Evolutionary conservation across 768 basidiomycete species (phyloP).

Genomic region (Thelephora aurantiotincta): DNA sequence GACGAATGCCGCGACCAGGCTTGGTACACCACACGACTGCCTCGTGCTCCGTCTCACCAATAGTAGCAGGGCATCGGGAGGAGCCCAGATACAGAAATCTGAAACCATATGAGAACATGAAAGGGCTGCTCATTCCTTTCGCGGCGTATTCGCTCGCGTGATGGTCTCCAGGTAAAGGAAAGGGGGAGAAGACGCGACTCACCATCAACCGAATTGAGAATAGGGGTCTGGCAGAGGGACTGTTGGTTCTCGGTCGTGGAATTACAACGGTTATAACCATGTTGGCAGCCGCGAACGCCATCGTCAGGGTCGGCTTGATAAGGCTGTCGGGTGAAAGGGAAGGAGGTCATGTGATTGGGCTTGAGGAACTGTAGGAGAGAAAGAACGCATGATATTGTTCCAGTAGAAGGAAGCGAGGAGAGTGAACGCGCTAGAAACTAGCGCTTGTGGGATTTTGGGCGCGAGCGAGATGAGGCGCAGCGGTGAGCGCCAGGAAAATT

Average conservation of each 20-base stretch:
- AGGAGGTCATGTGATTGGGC: too few relatives aligned
- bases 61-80: conserved; percentile 32
- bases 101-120: background rate
- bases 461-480: too few relatives aligned
- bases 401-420: too few relatives aligned
- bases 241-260: conserved; percentile 12
- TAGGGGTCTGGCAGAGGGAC: conserved; percentile 16
- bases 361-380: too few relatives aligned
- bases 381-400: too few relatives aligned
- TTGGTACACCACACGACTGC: conserved; percentile 70
- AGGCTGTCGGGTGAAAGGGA: conserved; percentile 7
- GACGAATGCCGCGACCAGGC: conserved; percentile 51
- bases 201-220: background rate
- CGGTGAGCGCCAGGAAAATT: too few relatives aligned
- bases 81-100: conserved; percentile 67
- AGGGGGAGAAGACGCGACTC: background rate
- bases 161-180: conserved; percentile 8
- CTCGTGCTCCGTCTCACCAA: conserved; percentile 54
- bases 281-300: conserved; percentile 16
- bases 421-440: too few relatives aligned
- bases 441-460: too few relatives aligned
- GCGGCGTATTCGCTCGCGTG: too few relatives aligned
- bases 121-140: too few relatives aligned
- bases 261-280: conserved; percentile 16
- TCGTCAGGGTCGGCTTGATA: conserved; percentile 13